These are phyloP conservation scores for Thalassiosira pacifica DNA, from an alignment of 352 stramenopile genomes.

Conservation along the genomic window DNA sequence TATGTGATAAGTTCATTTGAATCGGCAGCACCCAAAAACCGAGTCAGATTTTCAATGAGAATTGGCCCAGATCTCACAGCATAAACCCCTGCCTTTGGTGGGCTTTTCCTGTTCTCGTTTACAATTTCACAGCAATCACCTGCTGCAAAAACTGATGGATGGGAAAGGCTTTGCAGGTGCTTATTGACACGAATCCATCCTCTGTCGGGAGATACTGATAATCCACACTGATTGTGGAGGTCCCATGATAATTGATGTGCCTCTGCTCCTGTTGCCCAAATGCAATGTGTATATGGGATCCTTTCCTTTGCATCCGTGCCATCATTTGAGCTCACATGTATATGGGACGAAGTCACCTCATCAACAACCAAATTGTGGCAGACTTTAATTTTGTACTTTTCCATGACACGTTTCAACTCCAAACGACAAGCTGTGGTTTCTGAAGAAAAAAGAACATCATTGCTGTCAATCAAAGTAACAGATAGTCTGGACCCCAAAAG, in stretches of 20 bases:
- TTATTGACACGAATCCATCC: constrained; percentile 83
- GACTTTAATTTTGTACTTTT: constrained; percentile 75
- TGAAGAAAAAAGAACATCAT: constrained; percentile 63
- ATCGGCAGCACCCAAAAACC: constrained; percentile 50
- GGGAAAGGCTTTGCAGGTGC: constrained; percentile 78
- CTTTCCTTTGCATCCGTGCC: constrained; percentile 27
- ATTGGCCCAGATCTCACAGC: constrained; percentile 82
- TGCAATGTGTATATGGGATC: constrained; percentile 75
- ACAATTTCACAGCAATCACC: constrained; percentile 79
- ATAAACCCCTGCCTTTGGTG: constrained; percentile 87
- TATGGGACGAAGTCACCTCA: constrained; percentile 56
- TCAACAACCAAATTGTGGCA: constrained; percentile 67
- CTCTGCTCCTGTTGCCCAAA: constrained; percentile 85
- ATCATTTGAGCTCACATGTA: constrained; percentile 42
- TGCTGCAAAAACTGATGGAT: constrained; percentile 83
- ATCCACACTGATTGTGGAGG: constrained; percentile 61
- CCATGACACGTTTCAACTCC: constrained; percentile 60
- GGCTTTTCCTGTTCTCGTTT: constrained; percentile 41
- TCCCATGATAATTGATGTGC: constrained; percentile 67
- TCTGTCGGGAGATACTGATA: constrained; percentile 59
- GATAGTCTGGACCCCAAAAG: constrained; percentile 53
- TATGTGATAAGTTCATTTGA: constrained; percentile 59
- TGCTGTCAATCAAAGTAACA: constrained; percentile 54
- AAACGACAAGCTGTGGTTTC: constrained; percentile 64
- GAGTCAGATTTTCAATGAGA: constrained; percentile 79